Evolutionary conservation across 371 early-diverging fungal genomes (phyloP), one percentile per base, ranked within the genome.

Genomic region (Catenaria anguillulae): DNA sequence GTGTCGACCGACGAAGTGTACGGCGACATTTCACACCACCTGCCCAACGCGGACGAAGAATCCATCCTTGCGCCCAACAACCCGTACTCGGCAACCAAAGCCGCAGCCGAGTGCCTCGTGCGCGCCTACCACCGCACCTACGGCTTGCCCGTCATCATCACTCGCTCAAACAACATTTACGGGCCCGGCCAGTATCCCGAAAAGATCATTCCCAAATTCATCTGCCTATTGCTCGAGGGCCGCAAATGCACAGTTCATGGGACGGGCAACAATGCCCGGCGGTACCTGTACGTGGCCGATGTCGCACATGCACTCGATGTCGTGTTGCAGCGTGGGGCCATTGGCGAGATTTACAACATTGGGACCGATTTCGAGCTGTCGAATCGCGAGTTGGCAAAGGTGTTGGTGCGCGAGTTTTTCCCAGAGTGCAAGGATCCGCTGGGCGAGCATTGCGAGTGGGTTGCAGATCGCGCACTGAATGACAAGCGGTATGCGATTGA

Each of bases 1-100:
- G 83, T 91, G 43, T 82, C 82, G 61, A 91, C 92, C 0, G 92
- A 91, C 64, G 92, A 91, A 67, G 92, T 91, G 0, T 91, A 91
- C 66, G 92, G 92, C 8, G 88, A 87, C 69, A 82, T 46, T 23
- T 24, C 46, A 1, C 23, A 8, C 37, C 8, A 37, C 78, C 0
- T 73, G 75, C n/a, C 66, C 67, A 63, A 78, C 46, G 79, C 80
- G 62, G 71, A 67, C 33, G 91, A 90, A 65, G 82, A 84, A 37
- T 73, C 83, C 0, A 74, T 83, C 3, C 71, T 89, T 4, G 80
- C 82, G 6, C 89, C 92, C 4, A 80, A 87, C 56, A 91, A 89
- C 56, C 92, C 92, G 0, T 91, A 91, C 66, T 83, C 90, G 8
- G 92, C 92, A 1, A 87, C 92, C 10, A 91, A 91, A 68, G 92